Conservation (phyloP, 768 basidiomycete species). For the Termitomyces sp. region DNA sequence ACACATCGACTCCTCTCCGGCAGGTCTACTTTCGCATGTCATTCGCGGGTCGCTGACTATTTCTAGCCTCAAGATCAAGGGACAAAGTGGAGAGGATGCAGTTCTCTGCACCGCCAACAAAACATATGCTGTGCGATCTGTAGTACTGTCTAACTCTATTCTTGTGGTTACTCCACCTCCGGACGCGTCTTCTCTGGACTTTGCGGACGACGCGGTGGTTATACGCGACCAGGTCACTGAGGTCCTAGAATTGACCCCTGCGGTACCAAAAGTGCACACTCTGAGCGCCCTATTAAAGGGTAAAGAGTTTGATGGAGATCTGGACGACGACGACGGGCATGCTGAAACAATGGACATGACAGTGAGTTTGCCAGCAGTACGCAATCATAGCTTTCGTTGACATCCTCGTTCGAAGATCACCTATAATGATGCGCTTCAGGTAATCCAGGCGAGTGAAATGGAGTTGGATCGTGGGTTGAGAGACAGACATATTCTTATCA, state of each 20-base stretch:
- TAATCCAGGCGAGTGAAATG: slow-evolving; percentile 78
- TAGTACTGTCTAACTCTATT: slow-evolving; percentile 86
- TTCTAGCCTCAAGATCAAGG: slow-evolving; percentile 72
- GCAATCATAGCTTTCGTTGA: neutral
- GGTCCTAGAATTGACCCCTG: slow-evolving; percentile 74
- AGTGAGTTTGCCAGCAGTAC: slow-evolving; percentile 4
- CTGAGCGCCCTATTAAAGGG: slow-evolving; percentile 58
- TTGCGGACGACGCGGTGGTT: slow-evolving; percentile 43
- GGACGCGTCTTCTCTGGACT: slow-evolving; percentile 23
- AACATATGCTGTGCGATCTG: slow-evolving; percentile 81
- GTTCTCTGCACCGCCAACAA: slow-evolving; percentile 79
- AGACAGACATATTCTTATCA: slow-evolving; percentile 65
- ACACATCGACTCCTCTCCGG: slow-evolving; percentile 26
- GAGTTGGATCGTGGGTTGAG: slow-evolving; percentile 65
- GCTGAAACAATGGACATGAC: slow-evolving; percentile 13
- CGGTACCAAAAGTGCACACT: slow-evolving; percentile 73
- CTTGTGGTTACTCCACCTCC: slow-evolving; percentile 60
- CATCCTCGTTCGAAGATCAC: slow-evolving; percentile 27
- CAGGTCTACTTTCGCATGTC: slow-evolving; percentile 16
- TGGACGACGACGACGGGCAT: slow-evolving; percentile 32
- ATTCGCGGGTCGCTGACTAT: slow-evolving; percentile 3
- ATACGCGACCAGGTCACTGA: slow-evolving; percentile 81
- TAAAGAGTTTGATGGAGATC: slow-evolving; percentile 66
- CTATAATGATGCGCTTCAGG: slow-evolving; percentile 54
- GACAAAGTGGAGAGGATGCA: slow-evolving; percentile 76